Conservation (phyloP, 257 asterid species). For the Scutellaria galericulata region DNA sequence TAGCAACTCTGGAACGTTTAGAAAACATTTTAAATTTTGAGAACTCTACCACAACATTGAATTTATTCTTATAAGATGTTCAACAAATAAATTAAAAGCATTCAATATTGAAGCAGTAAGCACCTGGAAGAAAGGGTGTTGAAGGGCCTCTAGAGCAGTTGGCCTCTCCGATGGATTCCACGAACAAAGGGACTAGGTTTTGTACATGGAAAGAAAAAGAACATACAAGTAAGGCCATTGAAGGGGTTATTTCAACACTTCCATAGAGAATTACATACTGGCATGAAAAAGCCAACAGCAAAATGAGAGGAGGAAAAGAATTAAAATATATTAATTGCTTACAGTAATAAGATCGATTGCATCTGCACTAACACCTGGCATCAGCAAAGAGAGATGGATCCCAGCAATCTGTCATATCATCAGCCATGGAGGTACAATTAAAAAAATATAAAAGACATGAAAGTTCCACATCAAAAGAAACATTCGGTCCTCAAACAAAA, state of each 20-base stretch:
- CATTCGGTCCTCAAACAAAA: constrained; percentile 12
- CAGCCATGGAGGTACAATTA: constrained; percentile 12
- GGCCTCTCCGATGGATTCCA: constrained; percentile 97
- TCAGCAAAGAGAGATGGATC: constrained; percentile 56
- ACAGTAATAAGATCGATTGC: constrained; percentile 72
- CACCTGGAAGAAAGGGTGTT: constrained; percentile 96
- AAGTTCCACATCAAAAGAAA: background rate
- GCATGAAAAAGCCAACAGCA: background rate
- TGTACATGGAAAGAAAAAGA: constrained; percentile 31
- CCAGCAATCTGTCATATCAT: constrained; percentile 56
- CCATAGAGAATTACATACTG: background rate
- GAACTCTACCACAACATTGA: constrained; percentile 12
- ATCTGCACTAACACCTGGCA: constrained; percentile 69
- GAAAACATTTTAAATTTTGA: background rate
- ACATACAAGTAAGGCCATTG: constrained; percentile 9
- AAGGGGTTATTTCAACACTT: background rate
- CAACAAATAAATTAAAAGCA: background rate
- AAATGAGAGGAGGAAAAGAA: background rate
- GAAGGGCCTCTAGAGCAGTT: constrained; percentile 81
- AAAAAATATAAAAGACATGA: background rate
- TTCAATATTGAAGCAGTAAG: constrained; percentile 8
- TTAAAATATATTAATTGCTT: constrained; percentile 39
- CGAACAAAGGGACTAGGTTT: constrained; percentile 77
- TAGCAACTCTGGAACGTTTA: constrained; percentile 68
- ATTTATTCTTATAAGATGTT: background rate